phyloP scores from a whole-genome alignment of 2,329 filamentous ascomycete genomes.

The Claviceps sp. region DNA sequence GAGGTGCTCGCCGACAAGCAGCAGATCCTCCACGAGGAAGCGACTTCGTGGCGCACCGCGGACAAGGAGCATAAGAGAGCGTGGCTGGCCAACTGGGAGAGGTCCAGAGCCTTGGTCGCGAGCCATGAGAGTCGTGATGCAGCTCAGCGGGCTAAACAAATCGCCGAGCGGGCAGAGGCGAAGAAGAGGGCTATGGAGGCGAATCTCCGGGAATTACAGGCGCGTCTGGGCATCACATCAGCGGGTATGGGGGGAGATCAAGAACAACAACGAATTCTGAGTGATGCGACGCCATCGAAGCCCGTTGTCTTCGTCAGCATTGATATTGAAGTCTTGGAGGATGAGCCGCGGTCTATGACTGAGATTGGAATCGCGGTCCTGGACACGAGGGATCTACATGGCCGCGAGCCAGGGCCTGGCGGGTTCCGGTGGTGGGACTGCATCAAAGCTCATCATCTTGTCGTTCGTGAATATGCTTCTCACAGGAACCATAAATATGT shows the following conservation, averaged over 20 bases:
- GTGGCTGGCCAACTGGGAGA: slow-evolving; percentile 3
- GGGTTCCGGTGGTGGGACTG: slow-evolving; percentile 53
- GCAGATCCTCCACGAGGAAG: slow-evolving; percentile 12
- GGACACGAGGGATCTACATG: slow-evolving; percentile 48
- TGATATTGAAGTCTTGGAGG: slow-evolving; percentile 74
- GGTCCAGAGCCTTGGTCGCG: slow-evolving; percentile 17
- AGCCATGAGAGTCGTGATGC: slow-evolving; percentile 18
- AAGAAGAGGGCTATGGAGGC: slow-evolving; percentile 35
- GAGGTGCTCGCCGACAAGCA: neutral
- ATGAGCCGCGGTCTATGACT: slow-evolving; percentile 51
- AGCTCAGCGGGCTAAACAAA: neutral
- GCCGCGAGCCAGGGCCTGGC: slow-evolving; percentile 42
- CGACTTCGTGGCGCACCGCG: slow-evolving; percentile 17
- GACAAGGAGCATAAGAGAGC: neutral
- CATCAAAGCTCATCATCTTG: slow-evolving; percentile 62
- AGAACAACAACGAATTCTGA: neutral
- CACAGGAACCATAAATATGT: slow-evolving; percentile 57
- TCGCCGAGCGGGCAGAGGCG: slow-evolving; percentile 8
- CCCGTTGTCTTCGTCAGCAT: slow-evolving; percentile 55
- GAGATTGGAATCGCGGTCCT: slow-evolving; percentile 77
- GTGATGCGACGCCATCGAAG: slow-evolving; percentile 1
- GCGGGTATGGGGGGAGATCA: neutral
- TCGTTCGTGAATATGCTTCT: slow-evolving; percentile 54
- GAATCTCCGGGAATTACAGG: slow-evolving; percentile 50
- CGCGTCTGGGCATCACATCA: slow-evolving; percentile 50